Base-by-base conservation (phyloP, 306 rosid genomes). In the Hippophae tibetana region DNA sequence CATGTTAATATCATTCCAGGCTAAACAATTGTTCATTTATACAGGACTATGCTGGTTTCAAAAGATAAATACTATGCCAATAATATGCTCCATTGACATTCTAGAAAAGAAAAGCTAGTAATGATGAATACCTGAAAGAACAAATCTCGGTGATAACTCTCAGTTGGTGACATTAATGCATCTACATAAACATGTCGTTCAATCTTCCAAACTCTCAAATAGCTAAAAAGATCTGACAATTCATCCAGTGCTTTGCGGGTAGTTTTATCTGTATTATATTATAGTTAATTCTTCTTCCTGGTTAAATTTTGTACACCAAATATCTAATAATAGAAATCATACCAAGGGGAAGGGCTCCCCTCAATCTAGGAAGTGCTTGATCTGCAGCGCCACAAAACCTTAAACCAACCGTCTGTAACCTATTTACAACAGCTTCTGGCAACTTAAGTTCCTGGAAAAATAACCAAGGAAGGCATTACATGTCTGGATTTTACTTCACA, bases 281-380 rank as follows among this genome's bases (percentile, higher is more conserved):
- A 48, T 13, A 8, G 67, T 47, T 31, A 62, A 31, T 51, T 54
- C 49, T 72, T 58, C 70, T 77, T 52, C 59, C 12, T 49, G 47
- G 53, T 72, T 48, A 52, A 13, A 50, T 23, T 31, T 51, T 52
- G 50, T 54, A 54, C 11, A 69, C 31, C 25, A 43, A 47, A 18
- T 61, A 72, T 59, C 66, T 38, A 57, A 68, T 56, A 45, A 57
- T 53, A 59, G 48, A 25, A 66, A 58, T 9, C 27, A 44, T 85
- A 90, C 97, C 97, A 26, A 84, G 63, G 57, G 89, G 86, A 49
- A 90, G 74, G 27, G 95, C 98, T 74, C 98, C 98, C 76, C 98
- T 79, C 73, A 87, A 73, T 74, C 96, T 88, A 47, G 96, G 92
- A 78, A 90, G 83, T 72, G 96, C 92, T 72, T 76, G 87, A 76